phyloP scores from a whole-genome alignment of 176 grass and related monocot species.

The Saccharum officinarum region DNA sequence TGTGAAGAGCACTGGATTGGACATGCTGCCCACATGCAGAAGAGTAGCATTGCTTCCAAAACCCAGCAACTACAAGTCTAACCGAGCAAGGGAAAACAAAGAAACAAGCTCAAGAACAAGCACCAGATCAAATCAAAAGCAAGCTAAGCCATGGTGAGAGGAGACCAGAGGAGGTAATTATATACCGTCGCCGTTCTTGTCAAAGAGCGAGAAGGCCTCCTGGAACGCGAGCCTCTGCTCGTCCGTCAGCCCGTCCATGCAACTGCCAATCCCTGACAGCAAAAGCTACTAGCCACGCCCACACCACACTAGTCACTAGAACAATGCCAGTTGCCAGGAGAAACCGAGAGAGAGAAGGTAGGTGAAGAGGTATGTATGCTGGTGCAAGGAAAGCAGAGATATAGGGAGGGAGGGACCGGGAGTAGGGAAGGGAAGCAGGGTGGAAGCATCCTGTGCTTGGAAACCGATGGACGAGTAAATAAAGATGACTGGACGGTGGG shows the following conservation, averaged over 20 bases:
- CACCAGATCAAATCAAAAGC: neutral
- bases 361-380: neutral
- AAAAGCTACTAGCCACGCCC: neutral
- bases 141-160: neutral
- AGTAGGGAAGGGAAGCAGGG: conserved; percentile 23
- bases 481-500: conserved; percentile 41
- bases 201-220: conserved; percentile 81
- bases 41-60: conserved; percentile 2
- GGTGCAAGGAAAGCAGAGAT: neutral
- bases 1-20: neutral
- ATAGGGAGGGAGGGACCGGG: neutral
- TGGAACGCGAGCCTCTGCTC: conserved; percentile 66
- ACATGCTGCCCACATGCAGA: neutral
- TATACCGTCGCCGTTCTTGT: conserved; percentile 77
- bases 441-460: conserved; percentile 34
- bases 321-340: neutral
- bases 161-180: neutral
- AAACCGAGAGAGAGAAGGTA: neutral
- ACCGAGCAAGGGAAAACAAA: neutral
- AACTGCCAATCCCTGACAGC: neutral
- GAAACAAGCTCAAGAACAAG: neutral
- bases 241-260: conserved; percentile 58
- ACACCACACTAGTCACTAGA: neutral
- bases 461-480: neutral
- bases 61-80: neutral